Base-by-base conservation (phyloP, 2,329 filamentous ascomycete genomes). In the Geosmithia putterillii region DNA sequence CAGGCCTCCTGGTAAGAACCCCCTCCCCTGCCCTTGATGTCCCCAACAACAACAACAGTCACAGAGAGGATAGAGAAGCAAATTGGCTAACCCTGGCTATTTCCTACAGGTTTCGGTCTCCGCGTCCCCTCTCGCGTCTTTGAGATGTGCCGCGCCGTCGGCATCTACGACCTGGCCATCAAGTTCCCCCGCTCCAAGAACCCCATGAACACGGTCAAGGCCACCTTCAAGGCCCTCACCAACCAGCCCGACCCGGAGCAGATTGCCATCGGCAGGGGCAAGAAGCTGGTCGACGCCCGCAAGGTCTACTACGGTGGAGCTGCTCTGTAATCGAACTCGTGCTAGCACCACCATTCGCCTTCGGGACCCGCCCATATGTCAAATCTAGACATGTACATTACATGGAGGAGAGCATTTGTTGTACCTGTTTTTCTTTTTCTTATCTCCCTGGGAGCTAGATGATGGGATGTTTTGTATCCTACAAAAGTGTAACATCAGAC, bases 191-290 rank as follows among this genome's bases (percentile, higher is more conserved):
- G 90, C 39, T 86, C 86, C 48, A 79, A 89, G 56, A 96, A 95
- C 71, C 87, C 88, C 52, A 95, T 96, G 88, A 98, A 98, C 70
- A 86, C 89, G 17, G 84, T 95, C 66, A 95, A 95, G 69, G 92
- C 92, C 14, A 76, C 87, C 36, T 86, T 85, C 64, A 63, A 90
- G 61, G 90, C 89, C 5, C 70, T 98, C 48, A 76, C 78, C 61
- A 83, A 72, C 67, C 92, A 98, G 69, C 78, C 78, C 47, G 73
- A 94, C 57, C 92, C 92, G 23, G 86, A 96, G 60, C 81, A 90
- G 58, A 82, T 98, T 57, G 92, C 92, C 45, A 75, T 85, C 41
- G 90, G 87, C 42, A 71, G 89, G 50, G 90, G 92, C 47, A 90
- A 86, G 76, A 98, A 98, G 75, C 62, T 98, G 57, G 88, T 98